A percentile compares a stretch with the other conserved stretches of the same genome.
These are phyloP conservation scores for Fusarium miscanthi DNA, from an alignment of 2,329 filamentous ascomycete species.

Conservation along the genomic window DNA sequence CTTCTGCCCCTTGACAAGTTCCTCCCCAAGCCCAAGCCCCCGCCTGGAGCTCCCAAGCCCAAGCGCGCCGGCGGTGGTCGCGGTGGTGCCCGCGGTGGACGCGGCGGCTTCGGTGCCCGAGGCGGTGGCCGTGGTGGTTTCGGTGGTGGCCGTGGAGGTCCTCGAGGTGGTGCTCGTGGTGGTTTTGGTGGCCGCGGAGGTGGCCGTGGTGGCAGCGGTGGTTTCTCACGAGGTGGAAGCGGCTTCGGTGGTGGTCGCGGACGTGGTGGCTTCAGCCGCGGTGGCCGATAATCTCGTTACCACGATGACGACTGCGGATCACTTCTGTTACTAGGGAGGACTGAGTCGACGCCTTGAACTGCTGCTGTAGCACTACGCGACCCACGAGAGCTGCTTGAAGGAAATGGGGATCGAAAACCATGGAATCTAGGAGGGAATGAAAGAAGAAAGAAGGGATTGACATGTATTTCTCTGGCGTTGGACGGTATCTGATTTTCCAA, in stretches of 20 bases:
- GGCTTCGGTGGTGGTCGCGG: constrained; percentile 45
- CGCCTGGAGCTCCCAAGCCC: constrained; percentile 70
- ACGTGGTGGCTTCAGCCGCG: constrained; percentile 47
- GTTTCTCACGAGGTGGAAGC: constrained; percentile 42
- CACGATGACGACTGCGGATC: constrained; percentile 6
- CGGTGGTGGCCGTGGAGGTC: constrained; percentile 47
- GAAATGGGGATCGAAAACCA: background rate
- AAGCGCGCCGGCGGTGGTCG: constrained; percentile 69
- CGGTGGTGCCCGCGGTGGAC: constrained; percentile 53
- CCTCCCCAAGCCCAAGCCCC: constrained; percentile 89
- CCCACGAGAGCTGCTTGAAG: constrained; percentile 29
- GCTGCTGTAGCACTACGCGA: constrained; percentile 29
- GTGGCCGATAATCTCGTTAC: constrained; percentile 35
- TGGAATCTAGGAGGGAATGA: constrained; percentile 18
- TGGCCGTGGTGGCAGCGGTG: constrained; percentile 41
- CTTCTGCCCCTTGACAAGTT: constrained; percentile 95
- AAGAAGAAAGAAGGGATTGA: constrained; percentile 26
- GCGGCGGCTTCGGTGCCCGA: constrained; percentile 50
- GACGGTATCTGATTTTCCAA: constrained; percentile 37
- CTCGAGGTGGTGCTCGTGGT: constrained; percentile 47
- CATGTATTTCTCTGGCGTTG: constrained; percentile 42
- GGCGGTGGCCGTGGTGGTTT: constrained; percentile 53
- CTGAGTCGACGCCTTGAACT: constrained; percentile 10
- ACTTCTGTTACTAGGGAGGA: constrained; percentile 14
- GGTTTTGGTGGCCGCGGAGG: constrained; percentile 40